These are phyloP conservation scores for Austroboletus niveus DNA, from an alignment of 1,284 basidiomycete genomes.

Conservation along the genomic window DNA sequence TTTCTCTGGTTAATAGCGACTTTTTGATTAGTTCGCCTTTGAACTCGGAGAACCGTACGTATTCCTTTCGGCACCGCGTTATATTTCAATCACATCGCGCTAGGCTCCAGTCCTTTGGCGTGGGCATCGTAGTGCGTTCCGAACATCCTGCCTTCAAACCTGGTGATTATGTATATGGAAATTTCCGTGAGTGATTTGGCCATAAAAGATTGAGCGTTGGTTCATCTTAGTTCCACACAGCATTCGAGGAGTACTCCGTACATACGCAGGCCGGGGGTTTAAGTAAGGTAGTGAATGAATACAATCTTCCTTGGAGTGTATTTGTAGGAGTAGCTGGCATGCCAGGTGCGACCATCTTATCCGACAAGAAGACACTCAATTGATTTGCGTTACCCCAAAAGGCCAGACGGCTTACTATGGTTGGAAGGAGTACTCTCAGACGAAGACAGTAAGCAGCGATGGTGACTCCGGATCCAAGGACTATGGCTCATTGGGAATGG, in stretches of 20 bases:
- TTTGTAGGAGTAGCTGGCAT: conserved; percentile 16
- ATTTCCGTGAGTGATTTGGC: conserved; percentile 7
- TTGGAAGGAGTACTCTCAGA: conserved; percentile 22
- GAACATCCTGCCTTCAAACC: conserved; percentile 12
- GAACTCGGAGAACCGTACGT: conserved; percentile 13
- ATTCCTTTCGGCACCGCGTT: neutral
- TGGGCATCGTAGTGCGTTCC: conserved; percentile 17
- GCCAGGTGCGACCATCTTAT: conserved; percentile 4
- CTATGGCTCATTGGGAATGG: neutral
- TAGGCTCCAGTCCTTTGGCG: conserved; percentile 5
- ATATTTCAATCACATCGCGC: neutral
- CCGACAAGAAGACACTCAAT: neutral
- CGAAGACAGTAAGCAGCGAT: conserved; percentile 14
- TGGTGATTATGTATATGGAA: conserved; percentile 16
- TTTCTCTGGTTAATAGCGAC: conserved; percentile 5
- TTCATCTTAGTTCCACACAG: conserved; percentile 3
- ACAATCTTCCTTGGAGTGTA: conserved; percentile 17
- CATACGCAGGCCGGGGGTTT: neutral
- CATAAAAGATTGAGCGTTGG: neutral
- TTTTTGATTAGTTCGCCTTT: neutral
- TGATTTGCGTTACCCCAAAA: neutral
- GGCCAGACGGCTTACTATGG: conserved; percentile 20
- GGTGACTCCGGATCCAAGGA: neutral
- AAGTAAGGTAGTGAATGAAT: conserved; percentile 16
- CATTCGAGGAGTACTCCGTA: conserved; percentile 20